Conservation (phyloP, 2,329 filamentous ascomycete species). For the Esteya vermicola region DNA sequence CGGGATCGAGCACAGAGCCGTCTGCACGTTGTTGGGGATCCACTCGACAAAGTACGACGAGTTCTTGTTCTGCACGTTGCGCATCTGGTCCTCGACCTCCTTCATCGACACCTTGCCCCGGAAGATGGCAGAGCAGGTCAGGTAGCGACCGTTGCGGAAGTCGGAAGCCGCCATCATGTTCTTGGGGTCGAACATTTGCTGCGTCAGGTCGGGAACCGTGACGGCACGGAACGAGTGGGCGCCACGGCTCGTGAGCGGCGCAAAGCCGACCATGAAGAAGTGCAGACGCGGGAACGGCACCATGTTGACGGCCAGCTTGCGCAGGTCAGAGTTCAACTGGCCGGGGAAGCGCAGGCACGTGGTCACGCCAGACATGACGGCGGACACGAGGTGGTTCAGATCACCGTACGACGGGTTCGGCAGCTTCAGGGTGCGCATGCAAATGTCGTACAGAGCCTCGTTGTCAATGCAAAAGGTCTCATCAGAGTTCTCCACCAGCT, state of each 20-base stretch:
- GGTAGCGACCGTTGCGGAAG: slow-evolving; percentile 99
- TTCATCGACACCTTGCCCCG: slow-evolving; percentile 99
- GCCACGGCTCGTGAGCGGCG: slow-evolving; percentile 77
- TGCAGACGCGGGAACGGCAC: slow-evolving; percentile 99
- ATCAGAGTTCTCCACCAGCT: slow-evolving; percentile 99
- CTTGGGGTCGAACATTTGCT: slow-evolving; percentile 99
- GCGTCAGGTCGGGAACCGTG: slow-evolving; percentile 93
- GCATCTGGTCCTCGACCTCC: slow-evolving; percentile 99
- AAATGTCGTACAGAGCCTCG: slow-evolving; percentile 99
- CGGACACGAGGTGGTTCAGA: slow-evolving; percentile 97
- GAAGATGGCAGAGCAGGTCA: slow-evolving; percentile 99
- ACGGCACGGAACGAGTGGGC: slow-evolving; percentile 95
- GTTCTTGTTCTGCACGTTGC: slow-evolving; percentile 99
- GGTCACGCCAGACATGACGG: slow-evolving; percentile 98
- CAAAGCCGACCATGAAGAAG: slow-evolving; percentile 99
- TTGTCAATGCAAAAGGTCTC: slow-evolving; percentile 99
- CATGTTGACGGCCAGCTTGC: slow-evolving; percentile 99
- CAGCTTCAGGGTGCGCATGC: slow-evolving; percentile 99
- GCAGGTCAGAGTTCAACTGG: slow-evolving; percentile 98
- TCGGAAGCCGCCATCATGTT: slow-evolving; percentile 99
- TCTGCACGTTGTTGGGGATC: slow-evolving; percentile 99
- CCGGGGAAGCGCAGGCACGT: slow-evolving; percentile 98
- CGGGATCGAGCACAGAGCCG: slow-evolving; percentile 95
- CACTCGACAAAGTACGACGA: slow-evolving; percentile 98
- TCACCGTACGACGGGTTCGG: slow-evolving; percentile 97